Percentiles rank a stretch among this genome's conserved stretches.
Evolutionary conservation across 2,329 filamentous ascomycete species (phyloP).

Genomic region (Scleromitrula shiraiana): DNA sequence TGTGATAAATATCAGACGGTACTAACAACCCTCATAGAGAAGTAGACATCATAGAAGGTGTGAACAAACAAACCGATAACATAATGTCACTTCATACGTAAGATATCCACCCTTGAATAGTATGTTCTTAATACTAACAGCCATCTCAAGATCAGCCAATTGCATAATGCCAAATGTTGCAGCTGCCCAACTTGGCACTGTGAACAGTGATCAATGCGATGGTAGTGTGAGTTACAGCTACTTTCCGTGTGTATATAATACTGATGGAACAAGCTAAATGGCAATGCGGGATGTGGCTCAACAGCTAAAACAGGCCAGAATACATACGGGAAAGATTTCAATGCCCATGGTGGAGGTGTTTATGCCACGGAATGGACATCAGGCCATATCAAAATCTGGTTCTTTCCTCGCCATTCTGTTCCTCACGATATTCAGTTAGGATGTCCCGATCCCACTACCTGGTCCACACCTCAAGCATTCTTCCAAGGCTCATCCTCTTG

Average conservation of each 20-base stretch:
- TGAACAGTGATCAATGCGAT: conserved; percentile 3
- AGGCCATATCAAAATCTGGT: conserved; percentile 59
- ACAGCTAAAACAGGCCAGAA: neutral
- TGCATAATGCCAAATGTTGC: neutral
- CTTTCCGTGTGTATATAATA: neutral
- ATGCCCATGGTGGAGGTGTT: conserved; percentile 54
- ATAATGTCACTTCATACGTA: conserved; percentile 5
- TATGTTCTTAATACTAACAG: neutral
- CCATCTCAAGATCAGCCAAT: conserved; percentile 1
- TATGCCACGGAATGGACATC: conserved; percentile 64
- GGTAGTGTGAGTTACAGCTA: neutral
- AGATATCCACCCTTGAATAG: neutral
- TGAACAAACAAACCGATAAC: conserved; percentile 1
- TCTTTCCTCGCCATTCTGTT: conserved; percentile 52
- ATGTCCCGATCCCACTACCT: conserved; percentile 54
- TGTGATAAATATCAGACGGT: neutral
- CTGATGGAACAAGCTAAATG: neutral
- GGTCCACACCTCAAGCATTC: conserved; percentile 58
- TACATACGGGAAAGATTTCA: conserved; percentile 56
- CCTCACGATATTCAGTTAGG: conserved; percentile 58
- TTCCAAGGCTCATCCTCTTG: conserved; percentile 48
- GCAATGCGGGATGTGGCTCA: conserved; percentile 15
- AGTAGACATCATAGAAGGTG: conserved; percentile 6
- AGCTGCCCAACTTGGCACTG: neutral
- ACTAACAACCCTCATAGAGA: neutral